phyloP scores from a whole-genome alignment of 495 filamentous ascomycete species.

The Gamarada debralockiae region DNA sequence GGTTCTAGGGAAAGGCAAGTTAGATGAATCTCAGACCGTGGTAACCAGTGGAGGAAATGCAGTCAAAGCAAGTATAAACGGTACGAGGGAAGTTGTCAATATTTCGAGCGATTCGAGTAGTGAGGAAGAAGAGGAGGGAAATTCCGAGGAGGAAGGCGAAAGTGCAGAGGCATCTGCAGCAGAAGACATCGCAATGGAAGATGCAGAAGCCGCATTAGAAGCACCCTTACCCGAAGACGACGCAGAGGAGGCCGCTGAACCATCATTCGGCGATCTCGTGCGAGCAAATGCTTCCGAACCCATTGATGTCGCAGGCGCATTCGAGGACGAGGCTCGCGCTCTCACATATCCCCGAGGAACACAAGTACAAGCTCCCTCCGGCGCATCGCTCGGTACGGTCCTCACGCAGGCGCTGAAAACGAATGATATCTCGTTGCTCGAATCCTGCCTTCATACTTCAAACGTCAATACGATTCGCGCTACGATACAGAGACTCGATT shows the following conservation, averaged over 20 bases:
- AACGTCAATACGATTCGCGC: conserved; percentile 72
- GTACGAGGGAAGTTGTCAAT: conserved; percentile 39
- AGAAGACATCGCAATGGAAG: conserved; percentile 35
- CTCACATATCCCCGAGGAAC: conserved; percentile 14
- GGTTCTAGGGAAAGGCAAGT: conserved; percentile 51
- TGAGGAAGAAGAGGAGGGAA: conserved; percentile 40
- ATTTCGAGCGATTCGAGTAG: conserved; percentile 53
- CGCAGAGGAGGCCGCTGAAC: conserved; percentile 52
- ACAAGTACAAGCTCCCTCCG: conserved; percentile 56
- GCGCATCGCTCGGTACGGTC: conserved; percentile 80
- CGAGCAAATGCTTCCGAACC: conserved; percentile 63
- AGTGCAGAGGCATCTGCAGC: conserved; percentile 34
- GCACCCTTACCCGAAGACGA: conserved; percentile 28
- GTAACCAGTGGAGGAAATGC: conserved; percentile 41
- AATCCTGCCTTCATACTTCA: conserved; percentile 80
- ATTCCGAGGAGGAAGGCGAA: conserved; percentile 29
- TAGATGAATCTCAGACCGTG: conserved; percentile 72
- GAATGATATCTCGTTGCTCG: conserved; percentile 81
- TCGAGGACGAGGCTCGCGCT: conserved; percentile 31
- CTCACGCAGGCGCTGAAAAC: conserved; percentile 90
- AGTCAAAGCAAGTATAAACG: conserved; percentile 20
- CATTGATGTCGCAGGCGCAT: conserved; percentile 70
- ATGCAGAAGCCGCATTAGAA: conserved; percentile 21
- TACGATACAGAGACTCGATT: conserved; percentile 87
- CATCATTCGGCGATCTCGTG: conserved; percentile 85